These are phyloP conservation scores for Leucogyrophana mollusca DNA, from an alignment of 768 basidiomycete species.

Conservation along the genomic window DNA sequence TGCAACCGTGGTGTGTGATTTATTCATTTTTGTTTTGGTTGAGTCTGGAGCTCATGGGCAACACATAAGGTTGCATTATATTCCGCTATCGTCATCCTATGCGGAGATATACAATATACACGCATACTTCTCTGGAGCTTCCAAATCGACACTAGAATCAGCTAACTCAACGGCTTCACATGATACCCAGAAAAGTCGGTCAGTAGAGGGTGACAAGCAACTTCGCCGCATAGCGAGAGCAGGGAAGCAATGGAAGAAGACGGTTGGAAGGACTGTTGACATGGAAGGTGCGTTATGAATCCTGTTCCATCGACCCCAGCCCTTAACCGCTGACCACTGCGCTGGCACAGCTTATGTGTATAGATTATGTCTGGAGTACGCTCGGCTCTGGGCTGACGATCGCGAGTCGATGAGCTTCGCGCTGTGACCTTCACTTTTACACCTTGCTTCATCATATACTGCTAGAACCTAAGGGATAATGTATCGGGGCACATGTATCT, in stretches of 20 bases:
- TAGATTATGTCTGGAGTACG: slow-evolving; percentile 86
- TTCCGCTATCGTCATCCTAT: slow-evolving; percentile 86
- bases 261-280: slow-evolving; percentile 77
- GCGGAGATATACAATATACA: slow-evolving; percentile 92
- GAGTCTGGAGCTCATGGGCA: neutral
- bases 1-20: slow-evolving; percentile 80
- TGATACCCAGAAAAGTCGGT: slow-evolving; percentile 29
- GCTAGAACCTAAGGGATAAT: too few relatives aligned
- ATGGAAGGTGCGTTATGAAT: slow-evolving; percentile 75
- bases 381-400: slow-evolving; percentile 80
- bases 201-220: slow-evolving; percentile 65
- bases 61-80: slow-evolving; percentile 80
- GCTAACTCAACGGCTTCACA: slow-evolving; percentile 46
- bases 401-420: slow-evolving; percentile 62
- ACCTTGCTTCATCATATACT: too few relatives aligned
- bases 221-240: slow-evolving; percentile 83
- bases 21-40: neutral
- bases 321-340: neutral
- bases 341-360: slow-evolving; percentile 71
- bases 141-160: slow-evolving; percentile 52
- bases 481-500: too few relatives aligned
- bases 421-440: slow-evolving; percentile 18
- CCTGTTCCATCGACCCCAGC: neutral
- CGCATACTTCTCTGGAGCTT: slow-evolving; percentile 88
- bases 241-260: slow-evolving; percentile 91